Percentiles rank a stretch among this genome's conserved stretches.
These are phyloP conservation scores for Neckera pumila DNA, from an alignment of 225 moss, liverwort and hornwort genomes.

Conservation along the genomic window DNA sequence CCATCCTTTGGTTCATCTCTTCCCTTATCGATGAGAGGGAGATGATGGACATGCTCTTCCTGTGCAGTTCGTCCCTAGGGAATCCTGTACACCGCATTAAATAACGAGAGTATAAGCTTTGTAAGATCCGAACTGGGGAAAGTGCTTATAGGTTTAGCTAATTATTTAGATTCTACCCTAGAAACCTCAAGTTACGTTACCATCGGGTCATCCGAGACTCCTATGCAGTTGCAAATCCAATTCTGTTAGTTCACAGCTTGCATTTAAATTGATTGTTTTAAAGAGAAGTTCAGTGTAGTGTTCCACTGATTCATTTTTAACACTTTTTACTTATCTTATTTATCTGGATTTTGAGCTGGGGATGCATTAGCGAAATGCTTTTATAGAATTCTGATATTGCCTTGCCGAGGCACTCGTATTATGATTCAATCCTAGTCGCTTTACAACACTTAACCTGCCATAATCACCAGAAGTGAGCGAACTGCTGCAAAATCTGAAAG, in stretches of 20 bases:
- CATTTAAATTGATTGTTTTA: neutral
- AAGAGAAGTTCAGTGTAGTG: neutral
- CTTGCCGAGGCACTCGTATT: neutral
- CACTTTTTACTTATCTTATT: neutral
- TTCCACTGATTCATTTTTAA: neutral
- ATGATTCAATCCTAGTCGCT: neutral
- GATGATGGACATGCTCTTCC: neutral
- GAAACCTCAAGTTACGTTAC: neutral
- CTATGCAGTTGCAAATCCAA: neutral
- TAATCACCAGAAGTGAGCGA: slow-evolving; percentile 88
- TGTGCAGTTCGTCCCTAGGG: neutral
- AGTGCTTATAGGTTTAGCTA: neutral
- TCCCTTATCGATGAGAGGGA: neutral
- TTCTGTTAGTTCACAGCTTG: neutral
- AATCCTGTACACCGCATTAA: neutral
- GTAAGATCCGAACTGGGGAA: neutral
- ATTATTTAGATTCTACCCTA: neutral
- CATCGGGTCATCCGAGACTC: neutral
- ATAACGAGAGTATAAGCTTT: neutral
- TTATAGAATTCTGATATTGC: neutral
- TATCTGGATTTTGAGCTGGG: neutral
- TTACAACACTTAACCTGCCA: slow-evolving; percentile 20
- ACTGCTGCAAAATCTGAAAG: slow-evolving; percentile 89
- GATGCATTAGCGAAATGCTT: neutral
- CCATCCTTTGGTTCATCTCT: neutral